Evolutionary conservation across 805 yeast species (phyloP).

Genomic region (Millerago galiae): DNA sequence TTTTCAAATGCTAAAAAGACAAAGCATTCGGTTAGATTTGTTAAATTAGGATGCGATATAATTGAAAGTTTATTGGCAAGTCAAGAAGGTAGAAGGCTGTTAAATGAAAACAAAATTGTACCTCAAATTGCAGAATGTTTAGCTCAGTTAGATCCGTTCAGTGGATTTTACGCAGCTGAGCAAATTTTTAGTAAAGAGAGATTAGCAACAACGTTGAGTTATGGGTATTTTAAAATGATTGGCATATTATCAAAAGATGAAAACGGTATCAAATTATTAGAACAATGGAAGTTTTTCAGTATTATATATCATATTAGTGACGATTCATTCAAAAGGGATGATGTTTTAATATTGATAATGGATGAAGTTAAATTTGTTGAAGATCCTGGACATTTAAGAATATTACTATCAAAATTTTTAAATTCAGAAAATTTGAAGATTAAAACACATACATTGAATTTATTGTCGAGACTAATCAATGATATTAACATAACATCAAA

Average conservation of each 20-base stretch:
- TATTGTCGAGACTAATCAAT: slow-evolving; percentile 37
- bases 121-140: slow-evolving; percentile 88
- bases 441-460: slow-evolving; percentile 50
- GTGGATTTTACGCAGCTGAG: slow-evolving; percentile 66
- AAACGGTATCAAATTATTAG: slow-evolving; percentile 63
- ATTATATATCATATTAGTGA: slow-evolving; percentile 67
- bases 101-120: slow-evolving; percentile 67
- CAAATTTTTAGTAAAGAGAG: slow-evolving; percentile 63
- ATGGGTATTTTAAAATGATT: slow-evolving; percentile 73
- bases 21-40: slow-evolving; percentile 47
- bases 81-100: slow-evolving; percentile 59
- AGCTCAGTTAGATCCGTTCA: slow-evolving; percentile 75
- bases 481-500: slow-evolving; percentile 29
- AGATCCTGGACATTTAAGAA: slow-evolving; percentile 58
- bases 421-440: slow-evolving; percentile 45
- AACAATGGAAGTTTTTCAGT: slow-evolving; percentile 80
- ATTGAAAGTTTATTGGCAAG: slow-evolving; percentile 57
- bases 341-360: slow-evolving; percentile 50
- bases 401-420: slow-evolving; percentile 59
- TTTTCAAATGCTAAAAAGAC: slow-evolving; percentile 52
- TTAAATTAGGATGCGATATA: slow-evolving; percentile 70
- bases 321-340: slow-evolving; percentile 46
- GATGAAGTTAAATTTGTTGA: slow-evolving; percentile 51
- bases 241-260: slow-evolving; percentile 60
- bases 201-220: slow-evolving; percentile 56